phyloP scores from a whole-genome alignment of 2,329 filamentous ascomycete genomes.

The Xylariaceae sp. region DNA sequence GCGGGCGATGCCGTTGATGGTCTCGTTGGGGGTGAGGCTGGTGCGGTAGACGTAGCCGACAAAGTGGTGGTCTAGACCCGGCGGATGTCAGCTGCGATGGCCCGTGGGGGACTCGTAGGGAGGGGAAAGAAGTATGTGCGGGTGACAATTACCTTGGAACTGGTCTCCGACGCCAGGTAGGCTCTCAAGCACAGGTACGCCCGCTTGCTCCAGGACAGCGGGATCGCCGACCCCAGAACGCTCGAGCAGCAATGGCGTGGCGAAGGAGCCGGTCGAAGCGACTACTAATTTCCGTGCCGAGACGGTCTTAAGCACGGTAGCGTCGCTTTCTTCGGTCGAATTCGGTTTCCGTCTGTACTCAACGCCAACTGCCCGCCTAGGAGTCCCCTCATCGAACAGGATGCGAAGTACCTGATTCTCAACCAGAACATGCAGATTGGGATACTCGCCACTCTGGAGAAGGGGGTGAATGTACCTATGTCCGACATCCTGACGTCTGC shows the following conservation, averaged over 20 bases:
- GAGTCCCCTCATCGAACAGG: slow-evolving; percentile 41
- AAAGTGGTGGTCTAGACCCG: slow-evolving; percentile 49
- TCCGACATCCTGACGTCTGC: slow-evolving; percentile 3
- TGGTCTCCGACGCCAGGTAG: slow-evolving; percentile 8
- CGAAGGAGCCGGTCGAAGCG: slow-evolving; percentile 1
- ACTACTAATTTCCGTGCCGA: slow-evolving; percentile 44
- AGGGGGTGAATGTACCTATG: slow-evolving; percentile 8
- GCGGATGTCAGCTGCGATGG: no score
- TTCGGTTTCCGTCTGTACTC: slow-evolving; percentile 42
- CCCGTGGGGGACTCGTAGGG: no score
- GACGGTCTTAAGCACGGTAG: slow-evolving; percentile 17
- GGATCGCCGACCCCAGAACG: slow-evolving; percentile 7
- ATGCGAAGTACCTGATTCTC: slow-evolving; percentile 47
- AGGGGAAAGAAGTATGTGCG: no score
- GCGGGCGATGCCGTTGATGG: slow-evolving; percentile 7
- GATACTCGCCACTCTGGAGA: slow-evolving; percentile 18
- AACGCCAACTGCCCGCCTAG: slow-evolving; percentile 43
- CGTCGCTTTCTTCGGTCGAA: slow-evolving; percentile 38
- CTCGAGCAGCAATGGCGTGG: slow-evolving; percentile 7
- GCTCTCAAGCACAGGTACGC: slow-evolving; percentile 13
- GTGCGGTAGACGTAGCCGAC: slow-evolving; percentile 39
- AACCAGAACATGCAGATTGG: slow-evolving; percentile 39
- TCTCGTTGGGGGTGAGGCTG: slow-evolving; percentile 10
- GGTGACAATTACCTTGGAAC: no score
- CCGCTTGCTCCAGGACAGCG: slow-evolving; percentile 20